Conservation (phyloP, 2,329 filamentous ascomycete genomes). For the Erysiphe pulchra region DNA sequence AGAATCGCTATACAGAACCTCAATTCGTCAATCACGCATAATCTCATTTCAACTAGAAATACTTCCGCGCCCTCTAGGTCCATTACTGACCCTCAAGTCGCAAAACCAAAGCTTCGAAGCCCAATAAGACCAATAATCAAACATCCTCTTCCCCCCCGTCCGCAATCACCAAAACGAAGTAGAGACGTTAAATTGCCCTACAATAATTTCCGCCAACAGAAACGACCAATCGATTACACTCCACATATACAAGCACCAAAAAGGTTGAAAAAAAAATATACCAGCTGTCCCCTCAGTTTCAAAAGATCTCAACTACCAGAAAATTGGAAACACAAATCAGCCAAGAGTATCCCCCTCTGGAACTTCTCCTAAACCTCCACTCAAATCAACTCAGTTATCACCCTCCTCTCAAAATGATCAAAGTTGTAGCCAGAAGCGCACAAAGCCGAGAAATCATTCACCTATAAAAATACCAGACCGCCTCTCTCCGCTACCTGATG, state of each 20-base stretch:
- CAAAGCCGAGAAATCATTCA: slow-evolving; percentile 4
- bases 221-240: slow-evolving; percentile 9
- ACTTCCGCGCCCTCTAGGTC: not conserved
- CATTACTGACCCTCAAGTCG: not conserved
- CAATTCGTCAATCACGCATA: slow-evolving; percentile 1
- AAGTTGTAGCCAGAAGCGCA: slow-evolving; percentile 2
- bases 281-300: slow-evolving; percentile 2
- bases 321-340: slow-evolving; percentile 4
- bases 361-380: slow-evolving; percentile 3
- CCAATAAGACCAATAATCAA: slow-evolving; percentile 3
- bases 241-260: slow-evolving; percentile 1
- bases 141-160: slow-evolving; percentile 10
- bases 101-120: not conserved
- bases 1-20: not conserved
- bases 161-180: slow-evolving; percentile 6
- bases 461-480: slow-evolving; percentile 6
- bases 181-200: slow-evolving; percentile 3
- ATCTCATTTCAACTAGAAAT: not conserved
- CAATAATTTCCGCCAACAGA: slow-evolving; percentile 4
- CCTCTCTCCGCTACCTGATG: slow-evolving; percentile 8
- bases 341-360: slow-evolving; percentile 5
- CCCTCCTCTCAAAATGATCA: slow-evolving; percentile 3
- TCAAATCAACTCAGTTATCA: slow-evolving; percentile 2
- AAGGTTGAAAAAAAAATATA: slow-evolving; percentile 4
- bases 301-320: slow-evolving; percentile 3